Percentiles rank a stretch among this genome's conserved stretches.
Evolutionary conservation across 2,329 filamentous ascomycete species (phyloP).

Genomic region (Phyllosticta citriasiana): DNA sequence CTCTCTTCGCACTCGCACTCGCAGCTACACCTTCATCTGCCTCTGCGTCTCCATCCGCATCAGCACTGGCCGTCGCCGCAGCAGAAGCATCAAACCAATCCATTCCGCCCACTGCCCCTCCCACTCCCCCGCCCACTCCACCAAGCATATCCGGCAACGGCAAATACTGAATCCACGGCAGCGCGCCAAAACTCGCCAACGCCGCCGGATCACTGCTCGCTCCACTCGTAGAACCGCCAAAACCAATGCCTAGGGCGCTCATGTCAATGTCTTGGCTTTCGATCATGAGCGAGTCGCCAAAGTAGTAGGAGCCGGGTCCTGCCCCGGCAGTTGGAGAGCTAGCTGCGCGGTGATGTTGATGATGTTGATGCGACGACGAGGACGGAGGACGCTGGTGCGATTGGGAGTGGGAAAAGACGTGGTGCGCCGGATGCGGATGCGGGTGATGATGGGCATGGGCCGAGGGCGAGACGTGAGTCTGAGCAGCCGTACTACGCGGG

Average conservation of each 20-base stretch:
- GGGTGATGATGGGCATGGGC: not conserved
- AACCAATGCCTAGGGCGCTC: conserved; percentile 43
- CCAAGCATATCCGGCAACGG: not conserved
- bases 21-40: not conserved
- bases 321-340: not conserved
- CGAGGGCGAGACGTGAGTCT: not conserved
- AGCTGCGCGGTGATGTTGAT: conserved; percentile 7
- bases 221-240: too few relatives aligned
- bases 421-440: not conserved
- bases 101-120: not conserved
- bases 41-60: not conserved
- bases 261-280: conserved; percentile 71
- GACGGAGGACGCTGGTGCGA: not conserved
- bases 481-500: conserved; percentile 10
- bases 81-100: not conserved
- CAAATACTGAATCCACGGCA: not conserved
- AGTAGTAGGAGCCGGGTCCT: conserved; percentile 1
- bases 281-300: conserved; percentile 52
- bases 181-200: too few relatives aligned
- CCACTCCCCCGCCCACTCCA: too few relatives aligned
- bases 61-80: not conserved
- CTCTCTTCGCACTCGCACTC: too few relatives aligned
- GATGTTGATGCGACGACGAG: conserved; percentile 17
- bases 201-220: too few relatives aligned
- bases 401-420: not conserved